Percentiles rank a stretch among this genome's conserved stretches.
These are phyloP conservation scores for Zychaea mexicana DNA, from an alignment of 371 early-diverging fungal genomes.

Conservation along the genomic window DNA sequence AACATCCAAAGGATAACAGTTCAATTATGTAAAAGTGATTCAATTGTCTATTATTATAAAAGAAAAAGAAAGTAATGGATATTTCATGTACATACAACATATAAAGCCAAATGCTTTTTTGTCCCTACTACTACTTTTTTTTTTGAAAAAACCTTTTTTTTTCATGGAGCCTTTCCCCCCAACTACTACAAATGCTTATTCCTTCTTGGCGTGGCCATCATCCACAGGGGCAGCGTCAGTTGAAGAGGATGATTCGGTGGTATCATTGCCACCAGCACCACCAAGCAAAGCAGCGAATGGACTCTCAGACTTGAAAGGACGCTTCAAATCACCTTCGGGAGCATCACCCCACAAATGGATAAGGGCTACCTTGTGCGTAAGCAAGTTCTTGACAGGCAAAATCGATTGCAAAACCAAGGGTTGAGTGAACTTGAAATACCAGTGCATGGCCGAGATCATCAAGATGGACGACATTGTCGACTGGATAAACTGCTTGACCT, in stretches of 20 bases:
- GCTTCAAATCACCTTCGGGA: conserved; percentile 76
- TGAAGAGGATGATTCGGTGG: conserved; percentile 22
- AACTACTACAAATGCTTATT: too few species aligned
- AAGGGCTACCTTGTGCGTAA: conserved; percentile 73
- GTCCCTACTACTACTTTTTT: too few species aligned
- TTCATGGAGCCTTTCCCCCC: not conserved
- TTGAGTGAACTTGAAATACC: conserved; percentile 87
- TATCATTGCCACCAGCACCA: conserved; percentile 36
- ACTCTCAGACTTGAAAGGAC: conserved; percentile 83
- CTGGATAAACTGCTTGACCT: conserved; percentile 73
- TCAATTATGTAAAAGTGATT: too few species aligned
- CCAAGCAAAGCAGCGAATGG: conserved; percentile 69
- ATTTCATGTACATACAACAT: too few species aligned
- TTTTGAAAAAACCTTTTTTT: not conserved
- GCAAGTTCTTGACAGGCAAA: conserved; percentile 76
- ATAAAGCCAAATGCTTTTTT: too few species aligned
- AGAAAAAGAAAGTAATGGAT: too few species aligned
- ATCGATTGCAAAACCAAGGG: conserved; percentile 90
- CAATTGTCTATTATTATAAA: too few species aligned
- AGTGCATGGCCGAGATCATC: conserved; percentile 83
- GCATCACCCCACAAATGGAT: conserved; percentile 83
- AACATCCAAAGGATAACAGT: too few species aligned
- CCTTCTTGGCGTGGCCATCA: conserved; percentile 50
- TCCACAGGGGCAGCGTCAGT: conserved; percentile 35
- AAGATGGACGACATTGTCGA: conserved; percentile 68